Percentiles rank a stretch among this genome's conserved stretches.
Conservation (phyloP, 306 rosid species). For the Mimosa pudica region DNA sequence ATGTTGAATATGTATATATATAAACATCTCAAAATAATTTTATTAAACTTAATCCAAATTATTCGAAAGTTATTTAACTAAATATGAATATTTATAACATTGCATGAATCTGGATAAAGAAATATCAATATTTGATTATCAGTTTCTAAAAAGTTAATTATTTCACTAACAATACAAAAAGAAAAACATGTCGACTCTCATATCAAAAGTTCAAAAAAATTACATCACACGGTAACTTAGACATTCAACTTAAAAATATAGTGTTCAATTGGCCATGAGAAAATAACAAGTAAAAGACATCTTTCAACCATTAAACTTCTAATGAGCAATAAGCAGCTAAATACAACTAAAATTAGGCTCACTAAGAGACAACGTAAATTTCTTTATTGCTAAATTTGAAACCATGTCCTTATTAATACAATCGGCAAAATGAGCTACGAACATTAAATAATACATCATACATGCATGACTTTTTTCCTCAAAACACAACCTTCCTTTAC, state of each 20-base stretch:
- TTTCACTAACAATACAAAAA: neutral
- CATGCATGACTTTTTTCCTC: slow-evolving; percentile 2
- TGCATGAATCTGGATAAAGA: neutral
- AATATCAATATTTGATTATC: neutral
- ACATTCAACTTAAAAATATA: neutral
- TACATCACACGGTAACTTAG: neutral
- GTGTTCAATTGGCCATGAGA: neutral
- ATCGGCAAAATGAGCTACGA: neutral
- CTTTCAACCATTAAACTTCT: neutral
- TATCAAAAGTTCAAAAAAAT: neutral
- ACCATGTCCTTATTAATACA: neutral
- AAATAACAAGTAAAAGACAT: neutral
- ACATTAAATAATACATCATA: neutral
- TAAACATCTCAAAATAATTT: neutral
- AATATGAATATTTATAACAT: neutral
- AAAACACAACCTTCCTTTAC: slow-evolving; percentile 7
- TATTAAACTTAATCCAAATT: neutral
- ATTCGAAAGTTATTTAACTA: neutral
- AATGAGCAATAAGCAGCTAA: neutral
- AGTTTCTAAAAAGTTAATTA: neutral
- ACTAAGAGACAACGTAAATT: neutral
- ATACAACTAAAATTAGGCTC: neutral
- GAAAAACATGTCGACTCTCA: neutral
- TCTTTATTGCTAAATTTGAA: neutral
- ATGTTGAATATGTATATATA: neutral